Conservation (phyloP, 345 rosid genomes). For the Lepidium africanum region DNA sequence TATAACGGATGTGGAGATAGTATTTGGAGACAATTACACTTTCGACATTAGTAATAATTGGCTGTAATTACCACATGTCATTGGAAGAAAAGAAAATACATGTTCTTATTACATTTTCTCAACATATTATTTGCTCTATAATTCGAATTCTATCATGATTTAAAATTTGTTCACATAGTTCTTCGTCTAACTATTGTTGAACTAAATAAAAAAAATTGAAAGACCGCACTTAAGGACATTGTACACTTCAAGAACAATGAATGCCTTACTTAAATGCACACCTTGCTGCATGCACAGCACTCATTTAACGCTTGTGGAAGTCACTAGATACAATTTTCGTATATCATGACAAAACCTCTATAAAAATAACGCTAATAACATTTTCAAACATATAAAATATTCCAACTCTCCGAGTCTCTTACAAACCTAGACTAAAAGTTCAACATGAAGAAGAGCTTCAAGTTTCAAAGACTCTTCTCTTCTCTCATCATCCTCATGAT, state of each 20-base stretch:
- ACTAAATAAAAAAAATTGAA: neutral
- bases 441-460: constrained; percentile 21
- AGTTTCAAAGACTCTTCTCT: constrained; percentile 13
- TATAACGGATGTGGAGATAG: too few relatives aligned
- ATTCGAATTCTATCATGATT: neutral
- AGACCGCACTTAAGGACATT: constrained; percentile 20
- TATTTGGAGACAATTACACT: constrained; percentile 65
- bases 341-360: constrained; percentile 4
- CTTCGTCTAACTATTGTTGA: neutral
- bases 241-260: constrained; percentile 29
- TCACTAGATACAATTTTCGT: neutral
- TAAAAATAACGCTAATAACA: constrained; percentile 6
- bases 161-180: neutral
- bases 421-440: neutral
- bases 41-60: constrained; percentile 69
- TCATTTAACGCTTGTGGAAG: constrained; percentile 14
- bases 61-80: constrained; percentile 16
- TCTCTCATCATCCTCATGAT: constrained; percentile 12
- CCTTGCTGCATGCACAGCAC: constrained; percentile 4
- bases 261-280: constrained; percentile 18
- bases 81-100: neutral
- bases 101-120: neutral
- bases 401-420: neutral
- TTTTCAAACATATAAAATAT: neutral
- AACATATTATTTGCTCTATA: neutral